Evolutionary conservation across 2,329 filamentous ascomycete genomes (phyloP).

Genomic region (Tolypocladium tropicale): DNA sequence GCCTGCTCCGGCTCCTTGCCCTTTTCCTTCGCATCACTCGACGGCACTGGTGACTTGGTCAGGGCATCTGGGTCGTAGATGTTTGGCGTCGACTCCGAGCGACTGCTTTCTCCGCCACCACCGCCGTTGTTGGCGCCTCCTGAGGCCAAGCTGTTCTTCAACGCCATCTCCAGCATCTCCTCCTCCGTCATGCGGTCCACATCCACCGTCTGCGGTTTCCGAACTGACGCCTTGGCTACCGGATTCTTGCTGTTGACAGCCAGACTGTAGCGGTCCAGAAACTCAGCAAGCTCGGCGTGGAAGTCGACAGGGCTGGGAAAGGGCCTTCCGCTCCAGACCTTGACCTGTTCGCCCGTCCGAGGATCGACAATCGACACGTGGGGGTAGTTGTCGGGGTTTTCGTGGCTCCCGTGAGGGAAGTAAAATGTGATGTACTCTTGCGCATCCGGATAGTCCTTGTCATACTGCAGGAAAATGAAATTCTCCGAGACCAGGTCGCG

Average conservation of each 20-base stretch:
- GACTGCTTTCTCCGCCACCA: constrained; percentile 15
- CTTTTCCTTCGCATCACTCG: constrained; percentile 26
- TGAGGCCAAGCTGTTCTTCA: constrained; percentile 71
- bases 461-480: constrained; percentile 93
- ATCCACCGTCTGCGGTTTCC: constrained; percentile 58
- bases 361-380: constrained; percentile 95
- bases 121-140: constrained; percentile 6
- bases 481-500: constrained; percentile 77
- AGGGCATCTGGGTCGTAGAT: constrained; percentile 78
- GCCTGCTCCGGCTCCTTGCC: constrained; percentile 41
- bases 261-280: constrained; percentile 92
- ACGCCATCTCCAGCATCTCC: constrained; percentile 89
- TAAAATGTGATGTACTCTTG: constrained; percentile 85
- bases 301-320: constrained; percentile 72
- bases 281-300: constrained; percentile 84
- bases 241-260: constrained; percentile 86
- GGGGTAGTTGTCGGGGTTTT: constrained; percentile 83
- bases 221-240: constrained; percentile 56
- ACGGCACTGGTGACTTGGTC: constrained; percentile 50
- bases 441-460: constrained; percentile 71
- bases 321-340: constrained; percentile 82
- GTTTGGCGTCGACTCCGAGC: constrained; percentile 33
- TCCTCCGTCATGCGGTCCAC: constrained; percentile 90
- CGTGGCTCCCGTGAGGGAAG: constrained; percentile 58
- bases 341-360: constrained; percentile 91